Conservation (phyloP, 2,329 filamentous ascomycete species). For the Didymella sp. region DNA sequence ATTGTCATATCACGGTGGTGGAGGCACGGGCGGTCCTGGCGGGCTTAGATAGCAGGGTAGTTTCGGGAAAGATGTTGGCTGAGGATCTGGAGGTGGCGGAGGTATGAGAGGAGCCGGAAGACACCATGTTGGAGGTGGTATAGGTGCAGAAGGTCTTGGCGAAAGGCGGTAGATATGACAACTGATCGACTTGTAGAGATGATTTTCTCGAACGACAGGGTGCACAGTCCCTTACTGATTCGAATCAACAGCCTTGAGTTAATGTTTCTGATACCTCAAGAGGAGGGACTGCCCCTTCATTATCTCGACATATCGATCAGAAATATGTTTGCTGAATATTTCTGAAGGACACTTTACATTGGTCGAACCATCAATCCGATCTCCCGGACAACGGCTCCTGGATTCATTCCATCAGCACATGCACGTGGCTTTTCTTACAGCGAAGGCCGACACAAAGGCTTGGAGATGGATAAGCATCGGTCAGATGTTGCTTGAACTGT, state of each 20-base stretch:
- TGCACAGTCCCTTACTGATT: too few species aligned
- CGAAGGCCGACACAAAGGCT: not conserved
- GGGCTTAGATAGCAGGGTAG: not conserved
- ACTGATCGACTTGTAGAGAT: not conserved
- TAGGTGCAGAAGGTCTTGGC: not conserved
- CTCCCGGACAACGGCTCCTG: too few species aligned
- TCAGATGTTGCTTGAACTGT: not conserved
- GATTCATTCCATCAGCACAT: too few species aligned
- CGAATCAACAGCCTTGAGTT: too few species aligned
- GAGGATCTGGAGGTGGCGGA: not conserved
- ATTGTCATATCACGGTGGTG: not conserved
- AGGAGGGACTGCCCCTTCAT: too few species aligned
- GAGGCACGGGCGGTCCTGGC: constrained; percentile 1
- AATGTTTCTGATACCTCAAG: too few species aligned
- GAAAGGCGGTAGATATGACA: constrained; percentile 1
- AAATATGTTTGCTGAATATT: too few species aligned
- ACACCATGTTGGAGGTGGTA: not conserved
- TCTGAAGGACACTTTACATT: too few species aligned
- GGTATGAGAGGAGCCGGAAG: not conserved
- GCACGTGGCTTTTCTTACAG: not conserved
- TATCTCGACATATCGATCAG: too few species aligned
- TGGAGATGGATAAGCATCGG: not conserved
- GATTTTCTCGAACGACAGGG: not conserved
- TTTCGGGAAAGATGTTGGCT: not conserved
- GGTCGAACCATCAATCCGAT: too few species aligned